phyloP scores from a whole-genome alignment of 768 basidiomycete genomes.

The Panellus pusillus region DNA sequence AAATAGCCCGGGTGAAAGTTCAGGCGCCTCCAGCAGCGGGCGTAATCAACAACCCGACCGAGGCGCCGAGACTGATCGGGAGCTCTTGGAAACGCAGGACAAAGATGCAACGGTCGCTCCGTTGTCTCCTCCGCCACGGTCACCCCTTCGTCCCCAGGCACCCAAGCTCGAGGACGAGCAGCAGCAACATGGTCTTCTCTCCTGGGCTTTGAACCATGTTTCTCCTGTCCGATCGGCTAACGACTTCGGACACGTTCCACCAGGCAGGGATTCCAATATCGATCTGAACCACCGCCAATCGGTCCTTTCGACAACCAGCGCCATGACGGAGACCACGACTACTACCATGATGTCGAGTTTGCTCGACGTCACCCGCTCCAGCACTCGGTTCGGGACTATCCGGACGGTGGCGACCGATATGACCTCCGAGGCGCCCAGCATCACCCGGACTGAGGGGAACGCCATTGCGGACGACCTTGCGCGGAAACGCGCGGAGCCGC shows the following conservation, averaged over 20 bases:
- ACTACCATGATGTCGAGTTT: constrained; percentile 61
- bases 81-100: not conserved
- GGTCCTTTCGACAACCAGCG: constrained; percentile 50
- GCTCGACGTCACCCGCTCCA: constrained; percentile 50
- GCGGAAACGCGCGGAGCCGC: constrained; percentile 34
- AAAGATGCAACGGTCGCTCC: constrained; percentile 27
- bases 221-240: constrained; percentile 26
- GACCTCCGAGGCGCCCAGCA: constrained; percentile 71
- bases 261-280: constrained; percentile 34
- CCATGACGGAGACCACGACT: constrained; percentile 54
- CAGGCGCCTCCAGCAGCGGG: constrained; percentile 22
- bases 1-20: constrained; percentile 53
- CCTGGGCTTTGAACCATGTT: constrained; percentile 21
- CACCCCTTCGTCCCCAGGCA: constrained; percentile 49
- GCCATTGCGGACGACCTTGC: constrained; percentile 51
- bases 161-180: constrained; percentile 28
- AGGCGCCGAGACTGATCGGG: constrained; percentile 16
- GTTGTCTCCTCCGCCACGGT: constrained; percentile 42
- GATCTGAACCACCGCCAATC: constrained; percentile 55
- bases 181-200: constrained; percentile 31
- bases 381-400: constrained; percentile 74
- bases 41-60: constrained; percentile 21
- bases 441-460: constrained; percentile 65
- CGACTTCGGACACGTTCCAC: constrained; percentile 35
- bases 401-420: constrained; percentile 81